Base-by-base conservation (phyloP, 768 basidiomycete species). In the Astraeus odoratus region DNA sequence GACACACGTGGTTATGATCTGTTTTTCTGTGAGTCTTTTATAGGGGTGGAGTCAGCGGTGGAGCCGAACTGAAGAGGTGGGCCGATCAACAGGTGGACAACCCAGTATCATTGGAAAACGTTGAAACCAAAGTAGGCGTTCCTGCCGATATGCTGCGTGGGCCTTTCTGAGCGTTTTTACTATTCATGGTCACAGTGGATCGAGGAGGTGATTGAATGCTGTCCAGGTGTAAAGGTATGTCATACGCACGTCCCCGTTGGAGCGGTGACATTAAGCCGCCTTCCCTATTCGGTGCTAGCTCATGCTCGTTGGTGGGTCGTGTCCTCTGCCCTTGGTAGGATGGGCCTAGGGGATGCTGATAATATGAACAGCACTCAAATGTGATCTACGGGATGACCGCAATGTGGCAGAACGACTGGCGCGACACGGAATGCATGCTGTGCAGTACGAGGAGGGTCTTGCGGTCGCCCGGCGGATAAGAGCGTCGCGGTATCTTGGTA, bases 1-100 rank as follows among this genome's bases (percentile, higher is more conserved):
- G 65, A 96, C 95, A 1, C 89, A 97, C 67, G 86, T 97, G 48
- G 77, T 97, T 51, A 87, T 97, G 86, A 72, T 97, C 20, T 97
- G 95, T 66, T 97, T 96, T 64, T 95, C 94, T 29, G 91, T 90
- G 51, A 46, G 80, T 68, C 4, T 39, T 39, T 15, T 4, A 39
- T n/a, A 7, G 8, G 9, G 20, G 37, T 8, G 20, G 22, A n/a
- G n/a, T n/a, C 12, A 15, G 20, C 12, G 23, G 20, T 39, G 9
- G 22, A 24, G n/a, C n/a, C n/a, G n/a, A 7, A 23, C 13, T 39
- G 12, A 2, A 18, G 34, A 33, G 16, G 18, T 51, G 42, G 34
- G 4, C 41, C 25, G 4, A 40, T 22, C 15, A 13, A 7, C 52
- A 89, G 86, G 84, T 95, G 25, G 95, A 98, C 61, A 93, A 92